A percentile compares a stretch with the other conserved stretches of the same genome.
These are phyloP conservation scores for Amaranthus hypochondriacus DNA, from an alignment of 148 eudicot species.

Conservation along the genomic window DNA sequence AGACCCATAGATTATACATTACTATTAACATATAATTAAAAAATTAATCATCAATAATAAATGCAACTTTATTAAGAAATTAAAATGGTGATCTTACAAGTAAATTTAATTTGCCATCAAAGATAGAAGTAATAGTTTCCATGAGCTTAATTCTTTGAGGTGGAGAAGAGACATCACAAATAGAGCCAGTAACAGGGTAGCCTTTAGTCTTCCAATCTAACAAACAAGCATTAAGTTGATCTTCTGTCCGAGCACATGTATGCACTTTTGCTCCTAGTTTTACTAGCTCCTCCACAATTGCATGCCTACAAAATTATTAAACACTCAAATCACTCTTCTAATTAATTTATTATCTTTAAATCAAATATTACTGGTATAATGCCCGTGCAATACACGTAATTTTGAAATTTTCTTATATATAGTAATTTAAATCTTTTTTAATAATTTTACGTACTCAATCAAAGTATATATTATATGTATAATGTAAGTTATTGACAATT, in stretches of 20 bases:
- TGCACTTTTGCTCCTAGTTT: constrained; percentile 23
- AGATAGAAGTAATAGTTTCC: constrained; percentile 1
- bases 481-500: too few relatives aligned
- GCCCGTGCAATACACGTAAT: too few relatives aligned
- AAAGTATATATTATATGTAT: too few relatives aligned
- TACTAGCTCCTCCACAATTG: constrained; percentile 29
- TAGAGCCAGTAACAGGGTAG: constrained; percentile 18
- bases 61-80: background rate
- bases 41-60: background rate
- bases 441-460: too few relatives aligned
- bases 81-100: constrained; percentile 14
- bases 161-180: constrained; percentile 27
- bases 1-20: background rate
- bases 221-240: constrained; percentile 15
- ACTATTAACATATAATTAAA: background rate
- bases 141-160: constrained; percentile 19
- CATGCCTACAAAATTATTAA: constrained; percentile 10
- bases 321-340: too few relatives aligned
- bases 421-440: too few relatives aligned
- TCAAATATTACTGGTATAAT: too few relatives aligned
- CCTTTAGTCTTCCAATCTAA: constrained; percentile 24
- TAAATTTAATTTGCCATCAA: constrained; percentile 25
- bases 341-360: too few relatives aligned
- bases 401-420: too few relatives aligned
- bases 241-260: constrained; percentile 24